Evolutionary conservation across 2,329 filamentous ascomycete genomes (phyloP), one percentile per base, ranked within the genome.

Genomic region (Westerdykella sp.): DNA sequence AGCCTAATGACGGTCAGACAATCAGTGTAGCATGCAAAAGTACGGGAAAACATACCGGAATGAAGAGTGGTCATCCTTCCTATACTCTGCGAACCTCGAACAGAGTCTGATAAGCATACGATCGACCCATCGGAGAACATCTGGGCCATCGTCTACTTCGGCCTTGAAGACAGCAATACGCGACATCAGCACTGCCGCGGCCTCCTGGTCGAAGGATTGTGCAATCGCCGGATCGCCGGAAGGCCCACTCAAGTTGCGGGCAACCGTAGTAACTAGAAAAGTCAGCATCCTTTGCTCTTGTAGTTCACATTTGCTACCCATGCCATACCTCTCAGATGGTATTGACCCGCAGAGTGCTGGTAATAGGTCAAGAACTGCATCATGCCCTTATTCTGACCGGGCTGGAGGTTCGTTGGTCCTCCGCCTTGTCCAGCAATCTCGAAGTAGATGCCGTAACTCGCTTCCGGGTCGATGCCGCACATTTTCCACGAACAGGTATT

Each of bases 401-500:
- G 87, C 60, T 91, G 87, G 67, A 94, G 86, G 50, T 87, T 82
- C 39, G 85, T 78, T 13, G 89, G 85, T 6, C 89, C 89, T 14
- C 32, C 32, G 30, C 88, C 89, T 70, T 97, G 93, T 57, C 86
- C 88, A 37, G 93, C 91, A 63, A 98, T 94, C 68, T 98, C 93
- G 58, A 97, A 98, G 71, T 97, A 98, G 50, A 98, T 79, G 48
- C 89, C 93, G 59, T 97, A 97, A 60, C 89, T 96, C 25, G 93
- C 83, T 43, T 83, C 85, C 10, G 93, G 93, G 58, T 97, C 90
- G 54, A 98, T 96, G 54, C 89, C 90, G 60, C 93, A 97, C 91
- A 98, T 96, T 72, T 98, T 98, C 93, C 93, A 98, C 3, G 90
- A 91, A 69, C 91, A 97, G 1, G 93, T 98, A 65, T 97, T 97